phyloP scores from a whole-genome alignment of 2,329 filamentous ascomycete species.

The Apiospora sp. region DNA sequence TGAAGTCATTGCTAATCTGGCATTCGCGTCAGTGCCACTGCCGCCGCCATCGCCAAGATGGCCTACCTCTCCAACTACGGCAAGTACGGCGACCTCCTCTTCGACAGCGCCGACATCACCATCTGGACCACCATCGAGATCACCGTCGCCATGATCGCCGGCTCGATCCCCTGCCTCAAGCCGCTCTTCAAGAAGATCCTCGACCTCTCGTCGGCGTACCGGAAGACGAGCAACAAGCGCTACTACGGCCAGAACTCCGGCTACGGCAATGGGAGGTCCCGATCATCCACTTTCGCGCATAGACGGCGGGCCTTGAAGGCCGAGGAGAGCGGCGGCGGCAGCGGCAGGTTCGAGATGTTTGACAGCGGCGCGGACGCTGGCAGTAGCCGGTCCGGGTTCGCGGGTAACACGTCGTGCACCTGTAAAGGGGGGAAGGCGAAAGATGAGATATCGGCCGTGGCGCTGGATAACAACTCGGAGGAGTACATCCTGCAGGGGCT shows the following conservation, averaged over 20 bases:
- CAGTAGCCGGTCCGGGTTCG: not conserved
- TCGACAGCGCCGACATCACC: slow-evolving; percentile 16
- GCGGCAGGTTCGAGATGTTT: not conserved
- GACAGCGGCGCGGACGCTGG: not conserved
- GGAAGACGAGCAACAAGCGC: not conserved
- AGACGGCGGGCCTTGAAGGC: not conserved
- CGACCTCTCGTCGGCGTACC: slow-evolving; percentile 4
- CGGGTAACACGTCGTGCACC: not conserved
- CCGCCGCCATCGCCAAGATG: slow-evolving; percentile 2
- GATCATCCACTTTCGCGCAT: not conserved
- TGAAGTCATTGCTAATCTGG: not conserved
- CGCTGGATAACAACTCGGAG: not conserved
- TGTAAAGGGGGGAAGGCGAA: not conserved
- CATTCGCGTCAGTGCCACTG: not conserved
- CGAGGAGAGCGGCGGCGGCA: not conserved
- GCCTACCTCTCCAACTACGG: slow-evolving; percentile 11
- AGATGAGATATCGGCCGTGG: not conserved
- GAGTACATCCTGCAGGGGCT: not conserved
- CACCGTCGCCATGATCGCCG: slow-evolving; percentile 3
- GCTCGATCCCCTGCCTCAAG: slow-evolving; percentile 17
- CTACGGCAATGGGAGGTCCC: not conserved
- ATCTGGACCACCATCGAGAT: slow-evolving; percentile 11
- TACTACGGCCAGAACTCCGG: not conserved
- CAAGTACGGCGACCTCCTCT: slow-evolving; percentile 15
- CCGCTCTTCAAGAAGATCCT: slow-evolving; percentile 19